Conservation (phyloP, 768 basidiomycete species). For the Auriscalpium microsporum region DNA sequence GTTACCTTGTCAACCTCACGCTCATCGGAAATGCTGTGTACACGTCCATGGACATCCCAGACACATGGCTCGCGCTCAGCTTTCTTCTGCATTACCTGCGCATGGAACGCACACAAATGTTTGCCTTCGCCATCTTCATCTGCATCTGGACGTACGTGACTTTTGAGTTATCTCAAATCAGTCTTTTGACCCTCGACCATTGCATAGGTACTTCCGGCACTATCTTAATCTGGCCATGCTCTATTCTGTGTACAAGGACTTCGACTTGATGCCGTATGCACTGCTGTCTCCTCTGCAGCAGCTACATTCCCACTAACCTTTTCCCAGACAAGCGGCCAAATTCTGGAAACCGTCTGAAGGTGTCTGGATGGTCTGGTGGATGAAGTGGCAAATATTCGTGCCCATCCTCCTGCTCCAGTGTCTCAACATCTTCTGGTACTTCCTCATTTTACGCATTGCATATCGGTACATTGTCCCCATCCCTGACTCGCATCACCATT, state of each 20-base stretch:
- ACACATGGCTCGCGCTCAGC: conserved; percentile 78
- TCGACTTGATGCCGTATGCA: conserved; percentile 65
- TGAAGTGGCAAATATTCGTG: conserved; percentile 72
- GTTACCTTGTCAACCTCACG: conserved; percentile 73
- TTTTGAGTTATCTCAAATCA: neutral
- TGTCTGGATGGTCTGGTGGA: conserved; percentile 66
- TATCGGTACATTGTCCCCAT: conserved; percentile 43
- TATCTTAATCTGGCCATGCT: conserved; percentile 83
- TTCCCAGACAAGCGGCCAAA: conserved; percentile 41
- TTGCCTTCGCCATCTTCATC: conserved; percentile 58
- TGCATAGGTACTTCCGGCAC: conserved; percentile 81
- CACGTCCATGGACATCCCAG: conserved; percentile 96
- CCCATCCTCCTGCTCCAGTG: conserved; percentile 70
- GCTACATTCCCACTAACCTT: neutral
- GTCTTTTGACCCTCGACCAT: neutral
- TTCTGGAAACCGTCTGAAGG: conserved; percentile 58
- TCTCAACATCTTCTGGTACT: conserved; percentile 93
- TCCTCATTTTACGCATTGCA: conserved; percentile 71
- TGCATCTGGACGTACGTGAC: conserved; percentile 70
- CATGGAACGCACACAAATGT: conserved; percentile 51
- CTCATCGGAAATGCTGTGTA: conserved; percentile 87
- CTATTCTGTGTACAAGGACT: conserved; percentile 80
- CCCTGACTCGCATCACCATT: conserved; percentile 2
- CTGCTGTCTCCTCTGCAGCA: neutral
- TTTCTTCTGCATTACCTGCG: conserved; percentile 87